Evolutionary conservation across 164 flowering plant genomes (phyloP), one percentile per base, ranked within the genome.

Genomic region (Kingdonia uniflora): DNA sequence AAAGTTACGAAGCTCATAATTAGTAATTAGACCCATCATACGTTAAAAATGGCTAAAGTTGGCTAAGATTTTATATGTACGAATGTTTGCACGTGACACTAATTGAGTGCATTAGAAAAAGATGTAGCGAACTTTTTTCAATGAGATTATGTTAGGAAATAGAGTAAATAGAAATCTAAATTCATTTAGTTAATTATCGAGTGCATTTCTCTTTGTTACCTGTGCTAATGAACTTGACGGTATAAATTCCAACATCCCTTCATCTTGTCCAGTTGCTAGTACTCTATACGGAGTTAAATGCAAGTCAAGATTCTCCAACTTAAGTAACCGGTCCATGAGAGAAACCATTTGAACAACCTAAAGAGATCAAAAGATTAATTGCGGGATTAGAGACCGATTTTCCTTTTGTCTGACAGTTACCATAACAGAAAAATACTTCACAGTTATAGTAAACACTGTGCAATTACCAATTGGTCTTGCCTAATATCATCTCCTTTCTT

Each of bases 321-420:
- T 94, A 21, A 94, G 94, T 65, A 94, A 72, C 23, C 97, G 82
- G 58, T 94, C 99, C 99, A 94, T 94, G 41, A 94, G 87, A 16
- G 85, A 84, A 40, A 94, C 99, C 99, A 94, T 94, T 82, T 94
- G 99, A 62, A 94, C 73, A 69, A 94, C 97, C 99, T 94, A 68
- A 55, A 54, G 60, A 37, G 13, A 60, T 54, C 41, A 47, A 68
- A 56, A 19, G 6, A 29, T 3, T 29, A 29, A 29, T 29, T 29
- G 35, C 4, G 8, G 35, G 4, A 29, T 8, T 29, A 4, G 8
- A 3, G 4, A 29, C 4, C 4, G 4, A 8, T n/a, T 29, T 29
- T 29, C 35, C 8, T 29, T 29, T 29, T 29, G 8, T 4, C 35
- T 8, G 4, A 29, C 8, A 8, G 8, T 8, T 29, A 29, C 35